These are phyloP conservation scores for Meira miltonrushii DNA, from an alignment of 1,284 basidiomycete genomes.

Conservation along the genomic window DNA sequence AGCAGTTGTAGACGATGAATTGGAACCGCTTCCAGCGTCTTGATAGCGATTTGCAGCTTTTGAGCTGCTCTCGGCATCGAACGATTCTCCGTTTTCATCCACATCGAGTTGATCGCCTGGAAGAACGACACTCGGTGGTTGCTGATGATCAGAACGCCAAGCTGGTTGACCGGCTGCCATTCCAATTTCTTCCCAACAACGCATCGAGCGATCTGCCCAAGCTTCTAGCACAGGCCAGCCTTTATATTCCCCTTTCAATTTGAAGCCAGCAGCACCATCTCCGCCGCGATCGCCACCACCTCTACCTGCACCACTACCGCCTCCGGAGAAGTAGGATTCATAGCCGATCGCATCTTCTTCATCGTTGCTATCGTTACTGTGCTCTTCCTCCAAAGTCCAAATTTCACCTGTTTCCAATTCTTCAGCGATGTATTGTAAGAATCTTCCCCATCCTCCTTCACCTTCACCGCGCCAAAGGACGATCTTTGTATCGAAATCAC, in stretches of 20 bases:
- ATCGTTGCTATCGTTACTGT: slow-evolving; percentile 24
- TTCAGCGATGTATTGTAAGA: slow-evolving; percentile 86
- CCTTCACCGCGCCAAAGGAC: slow-evolving; percentile 72
- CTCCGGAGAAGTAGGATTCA: slow-evolving; percentile 44
- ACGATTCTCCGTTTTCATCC: slow-evolving; percentile 27
- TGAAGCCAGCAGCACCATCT: slow-evolving; percentile 40
- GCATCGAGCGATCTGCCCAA: slow-evolving; percentile 47
- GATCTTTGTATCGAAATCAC: slow-evolving; percentile 96
- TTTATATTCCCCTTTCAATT: slow-evolving; percentile 42
- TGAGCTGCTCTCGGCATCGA: slow-evolving; percentile 24
- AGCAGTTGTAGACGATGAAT: background rate
- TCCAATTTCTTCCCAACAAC: slow-evolving; percentile 43
- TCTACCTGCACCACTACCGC: slow-evolving; percentile 26
- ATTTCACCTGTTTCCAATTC: slow-evolving; percentile 79
- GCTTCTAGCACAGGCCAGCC: slow-evolving; percentile 50
- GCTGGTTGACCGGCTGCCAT: slow-evolving; percentile 26
- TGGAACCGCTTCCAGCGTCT: background rate
- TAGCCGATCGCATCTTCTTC: slow-evolving; percentile 49
- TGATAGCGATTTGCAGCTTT: background rate
- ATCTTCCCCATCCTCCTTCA: slow-evolving; percentile 85
- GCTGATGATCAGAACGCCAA: slow-evolving; percentile 17
- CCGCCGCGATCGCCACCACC: slow-evolving; percentile 45
- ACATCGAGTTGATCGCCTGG: slow-evolving; percentile 8
- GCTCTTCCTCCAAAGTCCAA: slow-evolving; percentile 35
- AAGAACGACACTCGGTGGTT: slow-evolving; percentile 18